A percentile compares a stretch with the other conserved stretches of the same genome.
These are phyloP conservation scores for Trametes sp. DNA, from an alignment of 1,284 basidiomycete genomes.

Conservation along the genomic window DNA sequence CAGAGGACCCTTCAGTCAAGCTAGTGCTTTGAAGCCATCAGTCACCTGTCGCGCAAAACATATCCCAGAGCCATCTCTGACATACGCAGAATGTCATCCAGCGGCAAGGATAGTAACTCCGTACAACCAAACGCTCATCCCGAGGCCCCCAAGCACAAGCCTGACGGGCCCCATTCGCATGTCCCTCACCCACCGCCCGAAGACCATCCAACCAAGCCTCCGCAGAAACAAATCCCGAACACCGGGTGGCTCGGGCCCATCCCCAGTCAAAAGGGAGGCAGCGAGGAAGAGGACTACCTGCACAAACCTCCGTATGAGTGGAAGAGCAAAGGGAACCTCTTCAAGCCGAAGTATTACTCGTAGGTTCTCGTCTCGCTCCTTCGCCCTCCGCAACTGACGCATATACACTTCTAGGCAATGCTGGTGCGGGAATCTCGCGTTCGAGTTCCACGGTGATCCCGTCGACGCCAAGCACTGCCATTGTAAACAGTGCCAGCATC, in stretches of 20 bases:
- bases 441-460: slow-evolving; percentile 45
- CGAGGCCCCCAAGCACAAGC: slow-evolving; percentile 7
- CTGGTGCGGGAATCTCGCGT: slow-evolving; percentile 44
- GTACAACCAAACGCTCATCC: slow-evolving; percentile 13
- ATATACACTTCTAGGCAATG: slow-evolving; percentile 34
- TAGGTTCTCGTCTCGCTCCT: slow-evolving; percentile 19
- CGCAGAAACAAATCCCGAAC: slow-evolving; percentile 35
- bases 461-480: slow-evolving; percentile 46
- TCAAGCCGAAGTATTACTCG: slow-evolving; percentile 41
- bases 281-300: slow-evolving; percentile 40
- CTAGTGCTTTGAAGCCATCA: background rate
- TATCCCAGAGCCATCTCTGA: background rate
- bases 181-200: slow-evolving; percentile 39
- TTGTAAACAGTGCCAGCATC: slow-evolving; percentile 42
- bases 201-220: slow-evolving; percentile 27
- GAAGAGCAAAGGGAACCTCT: slow-evolving; percentile 38
- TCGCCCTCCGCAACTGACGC: too few species aligned
- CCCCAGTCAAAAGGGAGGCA: slow-evolving; percentile 40
- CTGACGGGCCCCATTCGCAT: slow-evolving; percentile 23
- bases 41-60: background rate
- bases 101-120: background rate
- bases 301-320: slow-evolving; percentile 44
- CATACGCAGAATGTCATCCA: slow-evolving; percentile 4
- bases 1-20: too few species aligned
- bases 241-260: slow-evolving; percentile 42